Conservation (phyloP, 1,284 basidiomycete genomes). For the Tylopilus sp. region DNA sequence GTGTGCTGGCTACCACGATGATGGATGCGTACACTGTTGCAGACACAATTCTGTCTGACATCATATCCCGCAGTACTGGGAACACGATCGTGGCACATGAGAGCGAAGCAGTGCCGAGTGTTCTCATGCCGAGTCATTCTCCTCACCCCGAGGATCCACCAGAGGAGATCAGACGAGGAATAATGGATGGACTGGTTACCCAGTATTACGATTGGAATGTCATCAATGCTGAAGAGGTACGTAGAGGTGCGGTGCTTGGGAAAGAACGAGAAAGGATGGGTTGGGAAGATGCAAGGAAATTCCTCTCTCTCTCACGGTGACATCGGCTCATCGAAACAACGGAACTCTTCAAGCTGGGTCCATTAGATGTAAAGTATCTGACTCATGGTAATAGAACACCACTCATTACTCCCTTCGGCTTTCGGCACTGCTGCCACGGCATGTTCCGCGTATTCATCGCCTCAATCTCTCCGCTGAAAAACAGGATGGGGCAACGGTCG, state of each 20-base stretch:
- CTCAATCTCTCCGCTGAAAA: conserved; percentile 25
- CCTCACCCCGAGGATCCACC: conserved; percentile 45
- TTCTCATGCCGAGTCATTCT: conserved; percentile 26
- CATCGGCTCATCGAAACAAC: conserved; percentile 1
- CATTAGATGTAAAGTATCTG: conserved; percentile 9
- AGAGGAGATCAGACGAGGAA: conserved; percentile 51
- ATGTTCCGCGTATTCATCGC: no score
- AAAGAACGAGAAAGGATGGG: conserved; percentile 80
- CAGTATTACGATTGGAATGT: conserved; percentile 67
- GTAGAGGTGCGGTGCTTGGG: conserved; percentile 51
- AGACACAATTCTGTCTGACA: conserved; percentile 65
- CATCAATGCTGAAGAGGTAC: conserved; percentile 64
- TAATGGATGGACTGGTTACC: conserved; percentile 46
- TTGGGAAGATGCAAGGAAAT: conserved; percentile 53
- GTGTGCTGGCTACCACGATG: conserved; percentile 94
- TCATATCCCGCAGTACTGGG: conserved; percentile 20
- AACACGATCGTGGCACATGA: conserved; percentile 14
- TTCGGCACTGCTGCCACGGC: not conserved
- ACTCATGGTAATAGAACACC: conserved; percentile 15
- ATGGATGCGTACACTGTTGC: conserved; percentile 84
- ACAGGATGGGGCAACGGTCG: conserved; percentile 34
- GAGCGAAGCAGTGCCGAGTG: conserved; percentile 29
- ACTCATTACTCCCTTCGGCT: not conserved
- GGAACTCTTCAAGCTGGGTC: not conserved
- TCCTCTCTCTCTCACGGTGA: conserved; percentile 32